Conservation (phyloP, 371 early-diverging fungal species). For the Chytridiales sp. region DNA sequence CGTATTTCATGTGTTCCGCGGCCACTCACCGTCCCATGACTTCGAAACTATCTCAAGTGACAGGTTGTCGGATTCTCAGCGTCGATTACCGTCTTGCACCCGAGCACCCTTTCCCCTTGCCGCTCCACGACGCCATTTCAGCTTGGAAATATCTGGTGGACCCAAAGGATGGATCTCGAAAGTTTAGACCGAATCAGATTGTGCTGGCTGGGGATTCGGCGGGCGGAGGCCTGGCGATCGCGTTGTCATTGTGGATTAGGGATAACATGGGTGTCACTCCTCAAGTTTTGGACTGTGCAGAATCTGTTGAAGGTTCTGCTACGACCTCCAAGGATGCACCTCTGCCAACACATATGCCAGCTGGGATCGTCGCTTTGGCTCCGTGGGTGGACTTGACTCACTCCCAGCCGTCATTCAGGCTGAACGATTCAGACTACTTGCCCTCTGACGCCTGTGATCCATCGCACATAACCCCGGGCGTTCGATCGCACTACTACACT, state of each 20-base stretch:
- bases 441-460: conserved; percentile 36
- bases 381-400: conserved; percentile 66
- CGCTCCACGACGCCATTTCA: conserved; percentile 74
- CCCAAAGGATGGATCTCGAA: conserved; percentile 51
- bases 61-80: conserved; percentile 19
- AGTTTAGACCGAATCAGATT: conserved; percentile 52
- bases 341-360: conserved; percentile 30
- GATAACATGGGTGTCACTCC: conserved; percentile 18
- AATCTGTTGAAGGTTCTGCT: conserved; percentile 8
- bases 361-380: conserved; percentile 44
- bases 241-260: conserved; percentile 33
- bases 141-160: conserved; percentile 69
- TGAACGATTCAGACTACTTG: conserved; percentile 56
- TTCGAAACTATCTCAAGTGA: conserved; percentile 10
- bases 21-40: conserved; percentile 26
- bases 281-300: background rate
- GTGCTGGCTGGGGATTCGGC: conserved; percentile 83
- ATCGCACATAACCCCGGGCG: conserved; percentile 9
- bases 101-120: conserved; percentile 77
- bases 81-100: conserved; percentile 83
- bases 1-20: conserved; percentile 51
- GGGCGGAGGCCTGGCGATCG: conserved; percentile 48
- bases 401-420: conserved; percentile 56
- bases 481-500: conserved; percentile 17
- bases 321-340: conserved; percentile 18